phyloP scores from a whole-genome alignment of 2,329 filamentous ascomycete genomes.

The Calonectria ilicicola region DNA sequence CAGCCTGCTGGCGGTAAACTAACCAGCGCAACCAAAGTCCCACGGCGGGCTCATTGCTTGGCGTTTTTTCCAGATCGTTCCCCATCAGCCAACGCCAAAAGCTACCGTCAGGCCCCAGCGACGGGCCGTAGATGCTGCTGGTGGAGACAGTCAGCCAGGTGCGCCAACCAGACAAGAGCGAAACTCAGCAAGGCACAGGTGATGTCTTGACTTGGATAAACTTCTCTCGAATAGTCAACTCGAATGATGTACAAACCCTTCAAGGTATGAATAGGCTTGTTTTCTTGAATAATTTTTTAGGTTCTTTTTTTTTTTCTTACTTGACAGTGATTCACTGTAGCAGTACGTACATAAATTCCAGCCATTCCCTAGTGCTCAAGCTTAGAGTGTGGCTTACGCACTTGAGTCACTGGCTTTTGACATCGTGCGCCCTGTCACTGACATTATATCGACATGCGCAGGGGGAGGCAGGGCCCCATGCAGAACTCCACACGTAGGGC shows the following conservation, averaged over 20 bases:
- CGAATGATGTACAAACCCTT: no score
- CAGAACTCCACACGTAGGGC: conserved; percentile 35
- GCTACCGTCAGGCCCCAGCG: background rate
- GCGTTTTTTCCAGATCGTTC: background rate
- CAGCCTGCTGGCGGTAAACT: background rate
- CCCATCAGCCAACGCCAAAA: background rate
- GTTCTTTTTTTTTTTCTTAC: background rate
- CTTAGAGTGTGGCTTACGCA: background rate
- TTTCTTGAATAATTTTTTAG: background rate
- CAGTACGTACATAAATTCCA: background rate
- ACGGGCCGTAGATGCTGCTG: background rate
- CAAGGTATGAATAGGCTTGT: background rate
- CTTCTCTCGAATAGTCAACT: no score
- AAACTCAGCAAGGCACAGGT: no score
- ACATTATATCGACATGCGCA: conserved; percentile 28
- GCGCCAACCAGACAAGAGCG: no score
- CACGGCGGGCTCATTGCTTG: background rate
- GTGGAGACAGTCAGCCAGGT: background rate
- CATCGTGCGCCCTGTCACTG: conserved; percentile 34
- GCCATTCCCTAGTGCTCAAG: background rate
- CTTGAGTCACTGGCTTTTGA: conserved; percentile 1
- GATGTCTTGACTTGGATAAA: no score
- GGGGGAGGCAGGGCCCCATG: background rate
- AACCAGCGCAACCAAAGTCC: background rate
- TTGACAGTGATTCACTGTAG: background rate